A percentile compares a stretch with the other conserved stretches of the same genome.
Evolutionary conservation across 1,139 yeast species (phyloP).

Genomic region (Diutina pseudorugosa): DNA sequence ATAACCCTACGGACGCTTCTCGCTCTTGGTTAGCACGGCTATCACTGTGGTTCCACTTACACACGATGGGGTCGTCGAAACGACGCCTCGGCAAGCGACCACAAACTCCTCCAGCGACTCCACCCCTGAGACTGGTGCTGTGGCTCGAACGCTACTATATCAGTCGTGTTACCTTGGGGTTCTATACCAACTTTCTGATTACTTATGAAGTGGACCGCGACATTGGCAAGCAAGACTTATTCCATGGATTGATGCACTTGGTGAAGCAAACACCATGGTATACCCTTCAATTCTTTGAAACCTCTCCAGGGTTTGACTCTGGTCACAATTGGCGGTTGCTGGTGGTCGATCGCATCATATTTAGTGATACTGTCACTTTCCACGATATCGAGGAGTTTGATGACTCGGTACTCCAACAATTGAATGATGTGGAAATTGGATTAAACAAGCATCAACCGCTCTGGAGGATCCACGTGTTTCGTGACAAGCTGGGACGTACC

Average conservation of each 20-base stretch:
- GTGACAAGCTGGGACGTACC: neutral
- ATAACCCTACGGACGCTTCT: neutral
- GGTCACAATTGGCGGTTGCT: neutral
- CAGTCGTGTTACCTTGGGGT: neutral
- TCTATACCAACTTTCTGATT: slow-evolving; percentile 1
- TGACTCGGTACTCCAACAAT: neutral
- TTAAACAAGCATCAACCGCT: neutral
- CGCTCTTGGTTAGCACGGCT: neutral
- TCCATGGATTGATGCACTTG: neutral
- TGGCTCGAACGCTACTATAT: slow-evolving; percentile 3
- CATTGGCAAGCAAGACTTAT: neutral
- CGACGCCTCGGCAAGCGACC: neutral
- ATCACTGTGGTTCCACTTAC: neutral
- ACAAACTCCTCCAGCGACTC: neutral
- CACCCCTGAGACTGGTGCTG: neutral
- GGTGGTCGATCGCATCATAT: neutral
- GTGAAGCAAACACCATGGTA: neutral
- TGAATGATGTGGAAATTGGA: neutral
- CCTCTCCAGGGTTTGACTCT: neutral
- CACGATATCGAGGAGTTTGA: slow-evolving; percentile 1
- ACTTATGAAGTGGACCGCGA: neutral
- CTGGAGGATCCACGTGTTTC: neutral
- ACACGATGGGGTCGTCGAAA: neutral
- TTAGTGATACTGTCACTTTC: neutral
- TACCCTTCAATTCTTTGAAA: neutral